Percentiles rank a stretch among this genome's conserved stretches.
phyloP scores from a whole-genome alignment of 495 filamentous ascomycete species.

The Lophiotrema nucula region DNA sequence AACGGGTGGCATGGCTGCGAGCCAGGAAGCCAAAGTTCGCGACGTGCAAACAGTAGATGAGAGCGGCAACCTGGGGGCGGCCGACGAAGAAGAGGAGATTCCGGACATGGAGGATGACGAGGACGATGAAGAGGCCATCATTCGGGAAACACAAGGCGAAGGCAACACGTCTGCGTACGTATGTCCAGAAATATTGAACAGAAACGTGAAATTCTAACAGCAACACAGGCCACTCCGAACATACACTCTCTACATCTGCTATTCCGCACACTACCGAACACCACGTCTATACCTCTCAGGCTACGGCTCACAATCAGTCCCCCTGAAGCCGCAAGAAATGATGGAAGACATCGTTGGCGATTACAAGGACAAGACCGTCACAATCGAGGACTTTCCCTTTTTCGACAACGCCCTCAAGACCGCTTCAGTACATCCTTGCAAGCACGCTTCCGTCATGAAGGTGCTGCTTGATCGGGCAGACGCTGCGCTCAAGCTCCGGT shows the following conservation, averaged over 20 bases:
- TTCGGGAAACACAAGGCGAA: constrained; percentile 65
- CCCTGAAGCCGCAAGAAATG: constrained; percentile 86
- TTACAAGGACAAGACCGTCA: constrained; percentile 99
- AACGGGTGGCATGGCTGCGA: constrained; percentile 73
- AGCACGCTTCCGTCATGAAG: constrained; percentile 97
- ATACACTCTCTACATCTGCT: constrained; percentile 97
- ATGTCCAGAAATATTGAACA: not conserved
- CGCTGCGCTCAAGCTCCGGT: constrained; percentile 82
- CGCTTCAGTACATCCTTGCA: constrained; percentile 91
- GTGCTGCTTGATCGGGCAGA: constrained; percentile 92
- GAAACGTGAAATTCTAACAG: constrained; percentile 1
- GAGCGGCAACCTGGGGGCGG: constrained; percentile 70
- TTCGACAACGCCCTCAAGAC: constrained; percentile 82
- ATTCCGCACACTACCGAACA: constrained; percentile 93
- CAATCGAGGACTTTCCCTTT: constrained; percentile 95
- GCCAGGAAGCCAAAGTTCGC: constrained; percentile 66
- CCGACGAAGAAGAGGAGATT: constrained; percentile 75
- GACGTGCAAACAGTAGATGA: constrained; percentile 89
- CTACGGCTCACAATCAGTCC: constrained; percentile 75
- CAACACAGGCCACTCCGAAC: constrained; percentile 71
- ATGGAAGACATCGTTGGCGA: constrained; percentile 99
- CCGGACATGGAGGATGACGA: constrained; percentile 98
- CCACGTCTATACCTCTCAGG: constrained; percentile 94
- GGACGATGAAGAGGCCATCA: constrained; percentile 96
- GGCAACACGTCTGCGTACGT: constrained; percentile 66